Evolutionary conservation across 352 stramenopile genomes (phyloP), one percentile per base, ranked within the genome.

Genomic region (Phytophthora brassicae): DNA sequence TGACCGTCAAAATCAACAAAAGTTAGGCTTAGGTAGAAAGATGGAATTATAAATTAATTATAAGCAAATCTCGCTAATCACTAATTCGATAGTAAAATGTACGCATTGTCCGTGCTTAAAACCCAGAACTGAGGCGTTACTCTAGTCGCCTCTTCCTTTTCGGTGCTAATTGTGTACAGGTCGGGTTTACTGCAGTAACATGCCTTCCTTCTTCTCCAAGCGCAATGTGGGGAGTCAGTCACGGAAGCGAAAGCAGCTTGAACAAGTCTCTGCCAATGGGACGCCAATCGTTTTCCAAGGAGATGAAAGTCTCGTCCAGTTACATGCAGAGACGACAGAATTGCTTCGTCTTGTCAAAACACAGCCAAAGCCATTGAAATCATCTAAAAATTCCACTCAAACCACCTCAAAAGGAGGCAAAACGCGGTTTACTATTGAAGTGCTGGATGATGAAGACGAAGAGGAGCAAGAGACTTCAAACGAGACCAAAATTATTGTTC

Each of bases 341-440:
- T 65, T 92, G 4, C 65, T 92, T 43, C 55, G 76, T 19, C 72
- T 83, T 14, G 69, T 90, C 8, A 86, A 86, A 50, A 85, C 67
- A 0, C 68, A 79, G 2, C 53, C 60, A 11, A 70, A 72, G n/a
- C 24, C 46, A 6, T 6, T 31, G 2, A 57, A 68, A 20, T n/a
- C n/a, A n/a, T n/a, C n/a, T n/a, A 77, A 63, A 56, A 71, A 14
- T 31, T 35, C 56, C n/a, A 50, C 33, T 26, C 48, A 14, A 17
- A 20, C 22, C 3, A 35, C 54, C 23, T 38, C 62, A 6, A 64
- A 62, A 44, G 35, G 43, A 23, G 46, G 35, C 5, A 79, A 88
- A 72, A 53, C 60, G 17, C 64, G 78, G 20, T 59, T 87, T 46
- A 92, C 83, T 0, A 90, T 92, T 39, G 81, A 92, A 61, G 81